A percentile compares a stretch with the other conserved stretches of the same genome.
Conservation (phyloP, 352 stramenopile genomes). For the Peronospora farinosa region DNA sequence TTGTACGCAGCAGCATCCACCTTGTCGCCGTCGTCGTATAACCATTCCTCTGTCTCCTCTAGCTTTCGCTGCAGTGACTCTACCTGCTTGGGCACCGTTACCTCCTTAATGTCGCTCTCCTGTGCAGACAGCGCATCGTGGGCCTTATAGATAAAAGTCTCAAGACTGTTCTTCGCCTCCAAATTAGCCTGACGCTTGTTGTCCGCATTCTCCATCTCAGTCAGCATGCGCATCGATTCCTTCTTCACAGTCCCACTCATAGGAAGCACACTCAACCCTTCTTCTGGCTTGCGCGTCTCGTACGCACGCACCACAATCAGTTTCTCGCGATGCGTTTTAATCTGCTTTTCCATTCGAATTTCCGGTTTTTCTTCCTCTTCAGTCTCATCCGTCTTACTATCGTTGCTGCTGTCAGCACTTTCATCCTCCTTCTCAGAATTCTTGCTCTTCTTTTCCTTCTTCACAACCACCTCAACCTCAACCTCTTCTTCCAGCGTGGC, state of each 20-base stretch:
- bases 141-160: slow-evolving; percentile 91
- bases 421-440: slow-evolving; percentile 36
- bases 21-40: slow-evolving; percentile 90
- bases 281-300: slow-evolving; percentile 28
- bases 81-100: slow-evolving; percentile 83
- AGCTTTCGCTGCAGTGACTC: slow-evolving; percentile 68
- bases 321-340: slow-evolving; percentile 74
- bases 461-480: slow-evolving; percentile 60
- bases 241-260: slow-evolving; percentile 62
- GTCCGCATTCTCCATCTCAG: slow-evolving; percentile 65
- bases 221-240: slow-evolving; percentile 58
- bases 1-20: slow-evolving; percentile 82
- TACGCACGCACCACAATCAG: slow-evolving; percentile 53
- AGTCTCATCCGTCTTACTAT: slow-evolving; percentile 39
- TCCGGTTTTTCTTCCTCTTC: slow-evolving; percentile 35
- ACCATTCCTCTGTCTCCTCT: slow-evolving; percentile 87
- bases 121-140: slow-evolving; percentile 79
- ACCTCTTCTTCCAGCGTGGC: slow-evolving; percentile 85
- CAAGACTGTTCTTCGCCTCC: slow-evolving; percentile 88
- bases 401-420: slow-evolving; percentile 24
- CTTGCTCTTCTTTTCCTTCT: slow-evolving; percentile 53
- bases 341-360: slow-evolving; percentile 82
- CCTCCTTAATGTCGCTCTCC: slow-evolving; percentile 69
- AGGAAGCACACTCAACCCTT: slow-evolving; percentile 47
- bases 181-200: slow-evolving; percentile 59